Percentiles rank a stretch among this genome's conserved stretches.
Conservation (phyloP, 2,329 filamentous ascomycete genomes). For the Amylocarpus encephaloides region DNA sequence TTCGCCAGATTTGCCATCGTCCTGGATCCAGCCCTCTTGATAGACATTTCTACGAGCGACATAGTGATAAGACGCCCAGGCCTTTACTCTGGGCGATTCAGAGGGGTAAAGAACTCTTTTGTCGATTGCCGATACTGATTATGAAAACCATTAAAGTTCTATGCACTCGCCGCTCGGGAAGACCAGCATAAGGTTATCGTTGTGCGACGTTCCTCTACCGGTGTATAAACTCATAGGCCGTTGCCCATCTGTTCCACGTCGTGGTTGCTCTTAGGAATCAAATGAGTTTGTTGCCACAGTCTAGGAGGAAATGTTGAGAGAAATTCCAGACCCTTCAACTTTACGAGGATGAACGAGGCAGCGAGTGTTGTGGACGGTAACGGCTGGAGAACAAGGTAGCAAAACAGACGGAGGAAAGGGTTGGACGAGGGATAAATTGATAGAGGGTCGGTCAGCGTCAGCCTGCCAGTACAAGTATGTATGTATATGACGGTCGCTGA, state of each 20-base stretch:
- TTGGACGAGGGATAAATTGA: constrained; percentile 20
- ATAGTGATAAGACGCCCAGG: constrained; percentile 7
- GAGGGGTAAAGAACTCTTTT: too few species aligned
- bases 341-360: constrained; percentile 24
- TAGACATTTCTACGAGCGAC: constrained; percentile 12
- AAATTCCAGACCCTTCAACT: constrained; percentile 35
- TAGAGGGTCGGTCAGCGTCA: constrained; percentile 14
- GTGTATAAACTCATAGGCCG: neutral
- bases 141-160: too few species aligned
- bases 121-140: too few species aligned
- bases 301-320: constrained; percentile 21
- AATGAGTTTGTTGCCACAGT: neutral
- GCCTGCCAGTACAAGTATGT: constrained; percentile 11
- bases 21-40: constrained; percentile 21
- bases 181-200: neutral
- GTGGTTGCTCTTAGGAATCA: neutral
- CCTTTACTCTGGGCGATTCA: neutral
- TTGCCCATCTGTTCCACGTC: constrained; percentile 10
- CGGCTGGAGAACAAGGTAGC: constrained; percentile 10
- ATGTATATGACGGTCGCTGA: constrained; percentile 12
- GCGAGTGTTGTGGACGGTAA: constrained; percentile 17
- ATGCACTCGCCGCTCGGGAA: too few species aligned
- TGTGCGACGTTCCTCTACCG: neutral
- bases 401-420: constrained; percentile 14
- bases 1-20: constrained; percentile 27